phyloP scores from a whole-genome alignment of 2,329 filamentous ascomycete species.

The Corynespora cassiicola region DNA sequence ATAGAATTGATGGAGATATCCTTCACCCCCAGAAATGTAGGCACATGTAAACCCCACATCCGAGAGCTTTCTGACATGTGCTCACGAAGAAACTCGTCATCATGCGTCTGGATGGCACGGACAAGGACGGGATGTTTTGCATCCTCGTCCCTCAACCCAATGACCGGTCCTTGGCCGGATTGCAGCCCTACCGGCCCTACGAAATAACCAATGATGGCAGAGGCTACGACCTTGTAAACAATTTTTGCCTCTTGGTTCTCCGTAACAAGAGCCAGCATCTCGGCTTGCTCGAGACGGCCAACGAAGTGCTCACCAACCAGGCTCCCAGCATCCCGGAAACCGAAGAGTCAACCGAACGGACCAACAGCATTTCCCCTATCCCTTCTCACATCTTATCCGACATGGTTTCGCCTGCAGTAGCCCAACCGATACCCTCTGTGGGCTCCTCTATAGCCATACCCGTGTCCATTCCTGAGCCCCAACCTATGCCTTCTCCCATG shows the following conservation, averaged over 20 bases:
- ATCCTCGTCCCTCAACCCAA: slow-evolving; percentile 22
- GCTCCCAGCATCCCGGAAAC: too few relatives aligned
- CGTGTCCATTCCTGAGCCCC: too few relatives aligned
- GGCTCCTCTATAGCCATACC: too few relatives aligned
- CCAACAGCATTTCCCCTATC: background rate
- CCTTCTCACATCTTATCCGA: background rate
- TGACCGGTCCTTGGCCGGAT: slow-evolving; percentile 16
- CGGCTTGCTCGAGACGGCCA: slow-evolving; percentile 5
- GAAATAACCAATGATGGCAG: slow-evolving; percentile 7
- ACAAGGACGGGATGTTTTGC: slow-evolving; percentile 21
- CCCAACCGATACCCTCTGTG: too few relatives aligned
- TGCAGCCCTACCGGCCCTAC: slow-evolving; percentile 22
- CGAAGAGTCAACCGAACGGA: background rate
- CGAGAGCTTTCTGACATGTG: slow-evolving; percentile 9
- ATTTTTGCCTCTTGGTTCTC: slow-evolving; percentile 17
- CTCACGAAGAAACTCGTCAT: slow-evolving; percentile 25
- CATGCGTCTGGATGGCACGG: slow-evolving; percentile 21
- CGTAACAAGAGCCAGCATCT: slow-evolving; percentile 15
- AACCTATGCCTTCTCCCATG: too few relatives aligned
- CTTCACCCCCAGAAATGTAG: too few relatives aligned
- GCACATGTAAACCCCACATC: too few relatives aligned
- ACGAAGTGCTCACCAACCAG: slow-evolving; percentile 9
- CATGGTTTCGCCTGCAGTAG: too few relatives aligned
- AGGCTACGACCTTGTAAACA: slow-evolving; percentile 20
- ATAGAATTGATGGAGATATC: too few relatives aligned